Evolutionary conservation across 352 stramenopile genomes (phyloP), one percentile per base, ranked within the genome.

Genomic region (Plasmopara muralis): DNA sequence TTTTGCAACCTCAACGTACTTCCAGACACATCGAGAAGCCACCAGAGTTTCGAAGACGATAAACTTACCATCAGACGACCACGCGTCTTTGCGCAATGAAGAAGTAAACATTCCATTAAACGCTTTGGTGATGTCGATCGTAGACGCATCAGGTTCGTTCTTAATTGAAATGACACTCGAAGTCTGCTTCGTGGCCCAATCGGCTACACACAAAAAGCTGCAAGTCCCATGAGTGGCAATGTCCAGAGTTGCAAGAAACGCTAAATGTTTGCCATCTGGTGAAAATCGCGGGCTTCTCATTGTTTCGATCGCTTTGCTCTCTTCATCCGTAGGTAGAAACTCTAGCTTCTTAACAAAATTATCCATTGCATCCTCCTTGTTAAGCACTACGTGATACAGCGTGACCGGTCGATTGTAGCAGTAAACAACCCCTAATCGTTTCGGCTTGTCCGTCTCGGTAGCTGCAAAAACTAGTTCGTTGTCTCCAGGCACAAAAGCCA

Each of bases 401-500:
- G 64, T 57, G 47, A 79, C 85, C 0, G 77, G 77, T 9, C 85
- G 74, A 55, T 93, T 92, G 66, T 85, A 92, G 64, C 83, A 95
- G 67, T 93, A 92, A 50, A 94, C 84, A 43, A 95, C 75, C 6
- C 85, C 85, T 8, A 93, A 53, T 16, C 75, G 64, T 43, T 81
- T 84, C 14, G 75, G 72, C 25, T 56, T 65, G 37, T 80, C 59
- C 16, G 70, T 85, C 47, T 74, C 66, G 2, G 75, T 87, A 9
- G 62, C 79, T 13, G 75, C 68, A 65, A 89, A 88, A 40, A 93
- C 64, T 14, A 93, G 57, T 0, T 68, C 66, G 16, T 77, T 57
- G 48, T 87, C 70, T 13, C 53, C 51, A 0, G 79, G 78, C 12
- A 72, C 77, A 37, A 93, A 91, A 12, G 60, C 55, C 16, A 89